Evolutionary conservation across 305 asterid species (phyloP).

Genomic region (Rubia tinctorum): DNA sequence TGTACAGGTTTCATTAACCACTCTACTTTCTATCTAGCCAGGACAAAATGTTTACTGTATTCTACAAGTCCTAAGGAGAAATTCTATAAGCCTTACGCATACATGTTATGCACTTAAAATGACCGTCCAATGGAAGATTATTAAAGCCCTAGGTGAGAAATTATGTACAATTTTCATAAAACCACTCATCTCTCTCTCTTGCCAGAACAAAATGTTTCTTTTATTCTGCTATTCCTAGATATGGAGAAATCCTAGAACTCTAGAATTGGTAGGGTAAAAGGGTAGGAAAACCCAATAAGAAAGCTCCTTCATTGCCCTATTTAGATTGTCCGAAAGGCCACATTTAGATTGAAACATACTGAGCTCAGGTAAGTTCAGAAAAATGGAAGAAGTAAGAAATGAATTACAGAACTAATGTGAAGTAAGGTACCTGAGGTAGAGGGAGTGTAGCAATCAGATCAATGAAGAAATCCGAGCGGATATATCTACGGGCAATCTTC

Average conservation of each 20-base stretch:
- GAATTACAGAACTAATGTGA: neutral
- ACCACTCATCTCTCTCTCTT: neutral
- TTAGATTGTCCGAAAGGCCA: neutral
- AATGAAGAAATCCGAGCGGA: constrained; percentile 71
- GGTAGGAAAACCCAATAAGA: neutral
- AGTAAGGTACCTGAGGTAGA: constrained; percentile 80
- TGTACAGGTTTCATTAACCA: neutral
- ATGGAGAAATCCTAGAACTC: neutral
- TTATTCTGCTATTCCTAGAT: neutral
- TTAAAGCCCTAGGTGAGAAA: neutral
- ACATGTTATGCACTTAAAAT: neutral
- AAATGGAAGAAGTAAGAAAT: neutral
- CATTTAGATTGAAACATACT: neutral
- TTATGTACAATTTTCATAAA: neutral
- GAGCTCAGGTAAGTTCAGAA: neutral
- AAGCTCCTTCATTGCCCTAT: neutral
- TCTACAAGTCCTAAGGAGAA: neutral
- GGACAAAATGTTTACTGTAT: neutral
- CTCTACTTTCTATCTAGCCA: neutral
- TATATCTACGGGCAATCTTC: constrained; percentile 68
- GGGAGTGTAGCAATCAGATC: constrained; percentile 90
- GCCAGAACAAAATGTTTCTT: constrained; percentile 1
- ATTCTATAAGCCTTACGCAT: neutral
- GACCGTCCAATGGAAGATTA: neutral
- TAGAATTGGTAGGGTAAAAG: neutral